Evolutionary conservation across 805 yeast species (phyloP), one percentile per base, ranked within the genome.

Genomic region (Wickerhamomyces chambardii): DNA sequence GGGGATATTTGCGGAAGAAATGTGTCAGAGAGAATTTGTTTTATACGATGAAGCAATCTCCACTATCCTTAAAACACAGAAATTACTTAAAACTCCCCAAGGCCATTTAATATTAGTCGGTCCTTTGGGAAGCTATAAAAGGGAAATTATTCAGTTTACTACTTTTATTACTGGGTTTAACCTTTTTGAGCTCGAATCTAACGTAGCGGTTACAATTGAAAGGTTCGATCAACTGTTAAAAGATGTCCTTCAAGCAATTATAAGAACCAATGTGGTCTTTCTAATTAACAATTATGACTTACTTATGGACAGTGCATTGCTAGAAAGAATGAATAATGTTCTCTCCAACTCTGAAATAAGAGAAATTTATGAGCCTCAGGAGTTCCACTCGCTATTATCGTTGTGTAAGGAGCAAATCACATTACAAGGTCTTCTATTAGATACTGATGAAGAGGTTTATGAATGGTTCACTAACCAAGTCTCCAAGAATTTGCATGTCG

Each of bases 341-440:
- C 65, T 90, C 28, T 96, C 97, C 0, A 90, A 90, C 55, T 84
- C 95, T 0, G 97, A 90, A 48, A 69, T 87, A 28, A 96, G 96
- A 1, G 96, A 95, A 4, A 59, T 90, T 12, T 90, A 85, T 53
- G 83, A 74, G 37, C 87, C 78, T 0, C 94, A 84, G 9, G 89
- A 84, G 8, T 68, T 63, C 34, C 59, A 58, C 1, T 39, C 63
- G 2, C 58, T 89, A 37, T 60, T 83, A 62, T 55, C 55, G 2
- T 45, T 69, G 2, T 77, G 94, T 38, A 56, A 65, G 10, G 77
- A 75, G 12, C 76, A 70, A 32, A 67, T 84, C 0, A 66, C 68
- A 28, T 52, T 69, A 4, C 75, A 71, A 31, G 95, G 95, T 0
- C 48, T 78, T 4, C 51, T 76, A 15, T 56, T 84, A 16, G 90